Percentiles rank a stretch among this genome's conserved stretches.
Evolutionary conservation across 2,329 filamentous ascomycete genomes (phyloP).

Genomic region (Colletotrichum incanum): DNA sequence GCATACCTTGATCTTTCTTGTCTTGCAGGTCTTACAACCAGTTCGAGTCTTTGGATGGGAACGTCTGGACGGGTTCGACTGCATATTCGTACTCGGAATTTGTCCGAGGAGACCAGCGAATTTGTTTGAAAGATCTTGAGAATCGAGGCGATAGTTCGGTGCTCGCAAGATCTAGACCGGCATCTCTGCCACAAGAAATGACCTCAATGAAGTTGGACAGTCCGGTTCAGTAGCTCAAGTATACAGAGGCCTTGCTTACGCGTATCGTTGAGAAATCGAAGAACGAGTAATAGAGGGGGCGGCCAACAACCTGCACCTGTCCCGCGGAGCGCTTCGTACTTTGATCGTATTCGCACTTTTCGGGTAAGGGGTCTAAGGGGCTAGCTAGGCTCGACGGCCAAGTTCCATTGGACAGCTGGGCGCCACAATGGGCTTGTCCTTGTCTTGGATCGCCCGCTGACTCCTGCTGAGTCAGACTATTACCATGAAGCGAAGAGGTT

Average conservation of each 20-base stretch:
- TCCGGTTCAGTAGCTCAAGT: slow-evolving; percentile 9
- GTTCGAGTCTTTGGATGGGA: slow-evolving; percentile 54
- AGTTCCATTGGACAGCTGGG: slow-evolving; percentile 30
- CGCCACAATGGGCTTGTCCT: slow-evolving; percentile 22
- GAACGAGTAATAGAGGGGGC: slow-evolving; percentile 32
- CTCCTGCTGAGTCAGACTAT: slow-evolving; percentile 27
- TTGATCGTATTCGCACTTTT: slow-evolving; percentile 32
- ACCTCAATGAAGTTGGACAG: neutral
- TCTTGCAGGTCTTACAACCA: slow-evolving; percentile 57
- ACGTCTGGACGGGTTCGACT: slow-evolving; percentile 39
- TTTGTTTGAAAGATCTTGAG: slow-evolving; percentile 6
- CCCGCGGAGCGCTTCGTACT: slow-evolving; percentile 38
- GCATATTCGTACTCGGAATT: slow-evolving; percentile 38
- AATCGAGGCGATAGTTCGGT: slow-evolving; percentile 5
- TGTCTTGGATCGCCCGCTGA: slow-evolving; percentile 19
- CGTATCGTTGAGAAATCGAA: slow-evolving; percentile 12
- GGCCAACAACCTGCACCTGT: slow-evolving; percentile 17
- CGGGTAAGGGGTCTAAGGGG: slow-evolving; percentile 29
- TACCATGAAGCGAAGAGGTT: neutral
- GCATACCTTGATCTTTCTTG: slow-evolving; percentile 58
- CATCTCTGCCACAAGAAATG: slow-evolving; percentile 31
- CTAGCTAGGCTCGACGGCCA: slow-evolving; percentile 14
- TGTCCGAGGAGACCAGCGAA: neutral
- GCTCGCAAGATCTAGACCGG: slow-evolving; percentile 9
- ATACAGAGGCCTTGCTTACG: slow-evolving; percentile 6